Conservation (phyloP, 2,329 filamentous ascomycete species). For the Knufia fluminis region DNA sequence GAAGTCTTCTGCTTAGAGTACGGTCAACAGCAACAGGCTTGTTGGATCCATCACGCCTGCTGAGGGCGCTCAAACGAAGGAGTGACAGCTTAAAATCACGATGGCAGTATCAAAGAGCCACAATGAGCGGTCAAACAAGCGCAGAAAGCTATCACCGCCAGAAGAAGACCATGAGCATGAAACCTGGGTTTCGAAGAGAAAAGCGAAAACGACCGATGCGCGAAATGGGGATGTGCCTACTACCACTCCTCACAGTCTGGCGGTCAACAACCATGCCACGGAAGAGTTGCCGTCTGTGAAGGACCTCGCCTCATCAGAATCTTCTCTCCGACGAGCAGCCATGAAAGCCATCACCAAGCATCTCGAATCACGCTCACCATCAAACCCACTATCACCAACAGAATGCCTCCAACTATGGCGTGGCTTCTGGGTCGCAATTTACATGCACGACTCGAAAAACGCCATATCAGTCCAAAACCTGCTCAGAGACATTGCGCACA, state of each 20-base stretch:
- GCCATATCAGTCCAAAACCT: slow-evolving; percentile 20
- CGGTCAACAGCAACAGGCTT: no score
- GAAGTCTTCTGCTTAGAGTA: no score
- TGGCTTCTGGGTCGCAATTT: slow-evolving; percentile 21
- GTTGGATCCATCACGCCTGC: no score
- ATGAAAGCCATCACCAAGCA: slow-evolving; percentile 16
- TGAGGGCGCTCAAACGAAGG: no score
- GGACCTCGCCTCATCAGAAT: slow-evolving; percentile 22
- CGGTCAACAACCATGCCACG: neutral
- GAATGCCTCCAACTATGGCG: slow-evolving; percentile 23
- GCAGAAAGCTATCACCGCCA: neutral
- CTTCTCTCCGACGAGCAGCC: slow-evolving; percentile 15
- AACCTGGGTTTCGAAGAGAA: neutral
- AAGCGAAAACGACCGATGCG: no score
- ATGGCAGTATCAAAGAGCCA: no score
- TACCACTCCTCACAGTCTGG: neutral
- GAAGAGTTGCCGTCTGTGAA: slow-evolving; percentile 17
- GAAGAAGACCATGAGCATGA: neutral
- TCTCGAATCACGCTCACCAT: slow-evolving; percentile 12
- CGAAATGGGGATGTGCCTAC: neutral
- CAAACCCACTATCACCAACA: slow-evolving; percentile 14
- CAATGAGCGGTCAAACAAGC: neutral
- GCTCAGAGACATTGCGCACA: slow-evolving; percentile 16
- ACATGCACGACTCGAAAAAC: slow-evolving; percentile 24
- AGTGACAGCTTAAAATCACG: no score